phyloP scores from a whole-genome alignment of 495 filamentous ascomycete genomes.

The Thozetella sp. region DNA sequence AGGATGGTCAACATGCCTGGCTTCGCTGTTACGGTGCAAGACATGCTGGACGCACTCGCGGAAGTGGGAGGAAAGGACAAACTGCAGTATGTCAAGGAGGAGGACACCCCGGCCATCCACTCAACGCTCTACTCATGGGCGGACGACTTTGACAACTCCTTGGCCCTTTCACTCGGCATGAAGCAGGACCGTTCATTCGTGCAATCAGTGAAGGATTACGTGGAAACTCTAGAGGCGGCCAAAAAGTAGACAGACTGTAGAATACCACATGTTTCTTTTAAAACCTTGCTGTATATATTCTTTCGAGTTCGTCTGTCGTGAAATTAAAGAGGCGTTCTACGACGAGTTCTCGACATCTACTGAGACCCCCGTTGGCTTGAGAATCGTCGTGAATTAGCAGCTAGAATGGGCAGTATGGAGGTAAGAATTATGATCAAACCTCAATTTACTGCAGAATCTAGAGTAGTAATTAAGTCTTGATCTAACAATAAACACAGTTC shows the following conservation, averaged over 20 bases:
- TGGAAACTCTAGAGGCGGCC: not conserved
- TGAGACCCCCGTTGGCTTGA: too few relatives aligned
- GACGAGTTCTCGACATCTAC: too few relatives aligned
- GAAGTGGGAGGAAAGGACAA: conserved; percentile 59
- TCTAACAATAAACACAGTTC: conserved; percentile 2
- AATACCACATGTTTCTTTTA: too few relatives aligned
- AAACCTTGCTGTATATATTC: too few relatives aligned
- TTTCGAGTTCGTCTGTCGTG: too few relatives aligned
- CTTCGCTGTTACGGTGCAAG: conserved; percentile 55
- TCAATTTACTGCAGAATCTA: too few relatives aligned
- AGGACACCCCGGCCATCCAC: not conserved
- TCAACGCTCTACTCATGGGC: conserved; percentile 9
- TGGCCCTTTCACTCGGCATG: conserved; percentile 5
- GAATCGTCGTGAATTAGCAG: too few relatives aligned
- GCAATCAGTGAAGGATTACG: not conserved
- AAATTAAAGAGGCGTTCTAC: too few relatives aligned
- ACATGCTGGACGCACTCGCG: conserved; percentile 64
- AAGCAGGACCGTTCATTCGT: not conserved
- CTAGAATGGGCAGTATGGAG: too few relatives aligned
- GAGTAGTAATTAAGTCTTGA: too few relatives aligned
- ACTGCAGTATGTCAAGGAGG: conserved; percentile 55
- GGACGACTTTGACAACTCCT: conserved; percentile 10
- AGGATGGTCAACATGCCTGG: conserved; percentile 64
- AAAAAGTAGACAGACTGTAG: too few relatives aligned
- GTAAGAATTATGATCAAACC: too few relatives aligned